These are phyloP conservation scores for Emergomyces pasteurianus DNA, from an alignment of 2,329 filamentous ascomycete species.

Conservation along the genomic window DNA sequence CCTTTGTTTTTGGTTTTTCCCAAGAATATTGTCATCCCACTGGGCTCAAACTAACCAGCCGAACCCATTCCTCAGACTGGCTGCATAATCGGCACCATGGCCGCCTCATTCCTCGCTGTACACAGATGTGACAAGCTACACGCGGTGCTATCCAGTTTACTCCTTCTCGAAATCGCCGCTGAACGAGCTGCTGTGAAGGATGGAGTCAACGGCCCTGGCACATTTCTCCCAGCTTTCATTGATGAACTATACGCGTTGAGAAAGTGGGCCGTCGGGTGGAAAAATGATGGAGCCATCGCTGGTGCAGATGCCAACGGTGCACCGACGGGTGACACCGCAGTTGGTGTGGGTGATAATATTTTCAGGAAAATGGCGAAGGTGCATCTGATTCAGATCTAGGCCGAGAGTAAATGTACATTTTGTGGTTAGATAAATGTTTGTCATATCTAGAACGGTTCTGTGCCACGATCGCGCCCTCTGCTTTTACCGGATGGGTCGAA, in stretches of 20 bases:
- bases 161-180: constrained; percentile 69
- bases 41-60: not conserved
- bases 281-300: not conserved
- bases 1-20: too few species aligned
- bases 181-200: constrained; percentile 48
- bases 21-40: not conserved
- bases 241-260: constrained; percentile 50
- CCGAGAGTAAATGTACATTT: not conserved
- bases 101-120: constrained; percentile 63
- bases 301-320: not conserved
- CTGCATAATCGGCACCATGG: constrained; percentile 70
- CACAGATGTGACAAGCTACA: constrained; percentile 53
- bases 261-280: constrained; percentile 10
- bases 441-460: not conserved
- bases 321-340: constrained; percentile 11
- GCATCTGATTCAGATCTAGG: constrained; percentile 19
- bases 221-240: constrained; percentile 74
- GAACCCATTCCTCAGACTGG: constrained; percentile 42
- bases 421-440: not conserved
- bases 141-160: constrained; percentile 58
- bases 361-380: constrained; percentile 27
- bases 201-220: constrained; percentile 67
- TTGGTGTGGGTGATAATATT: constrained; percentile 23
- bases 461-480: not conserved
- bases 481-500: not conserved